Conservation (phyloP, 2,329 filamentous ascomycete genomes). For the Fusarium lyarnte region DNA sequence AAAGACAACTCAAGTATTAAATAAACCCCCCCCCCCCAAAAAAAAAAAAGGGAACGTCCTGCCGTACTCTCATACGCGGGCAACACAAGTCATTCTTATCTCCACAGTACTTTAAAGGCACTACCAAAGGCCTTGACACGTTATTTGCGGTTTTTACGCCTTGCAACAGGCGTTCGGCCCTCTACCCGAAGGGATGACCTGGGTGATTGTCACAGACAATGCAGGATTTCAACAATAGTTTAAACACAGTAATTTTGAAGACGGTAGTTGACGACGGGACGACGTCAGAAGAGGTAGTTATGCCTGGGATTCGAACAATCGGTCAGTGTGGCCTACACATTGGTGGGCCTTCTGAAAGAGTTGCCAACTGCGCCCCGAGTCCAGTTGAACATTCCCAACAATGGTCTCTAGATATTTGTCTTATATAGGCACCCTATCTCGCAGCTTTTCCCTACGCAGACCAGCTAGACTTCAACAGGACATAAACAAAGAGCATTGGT, state of each 20-base stretch:
- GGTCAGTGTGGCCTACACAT: background rate
- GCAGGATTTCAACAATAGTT: too few relatives aligned
- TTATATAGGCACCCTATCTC: background rate
- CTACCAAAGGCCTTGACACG: slow-evolving; percentile 18
- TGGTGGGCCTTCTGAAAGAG: background rate
- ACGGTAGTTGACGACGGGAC: background rate
- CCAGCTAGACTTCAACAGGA: background rate
- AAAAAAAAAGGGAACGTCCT: background rate
- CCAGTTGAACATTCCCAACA: background rate
- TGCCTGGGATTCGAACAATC: slow-evolving; percentile 24
- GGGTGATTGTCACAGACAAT: background rate
- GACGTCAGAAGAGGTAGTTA: slow-evolving; percentile 18
- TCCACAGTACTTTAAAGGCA: slow-evolving; percentile 23
- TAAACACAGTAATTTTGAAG: background rate
- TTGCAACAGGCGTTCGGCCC: background rate
- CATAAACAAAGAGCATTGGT: background rate
- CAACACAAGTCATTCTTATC: background rate
- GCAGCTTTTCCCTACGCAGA: too few relatives aligned
- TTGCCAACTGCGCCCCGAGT: background rate
- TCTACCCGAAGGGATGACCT: background rate
- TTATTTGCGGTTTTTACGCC: background rate
- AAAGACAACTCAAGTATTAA: background rate
- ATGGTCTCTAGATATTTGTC: rapidly evolving
- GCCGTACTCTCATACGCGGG: background rate
- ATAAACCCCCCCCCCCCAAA: too few relatives aligned